A percentile compares a stretch with the other conserved stretches of the same genome.
Evolutionary conservation across 768 basidiomycete genomes (phyloP).

Genomic region (Lyophyllum atratum): DNA sequence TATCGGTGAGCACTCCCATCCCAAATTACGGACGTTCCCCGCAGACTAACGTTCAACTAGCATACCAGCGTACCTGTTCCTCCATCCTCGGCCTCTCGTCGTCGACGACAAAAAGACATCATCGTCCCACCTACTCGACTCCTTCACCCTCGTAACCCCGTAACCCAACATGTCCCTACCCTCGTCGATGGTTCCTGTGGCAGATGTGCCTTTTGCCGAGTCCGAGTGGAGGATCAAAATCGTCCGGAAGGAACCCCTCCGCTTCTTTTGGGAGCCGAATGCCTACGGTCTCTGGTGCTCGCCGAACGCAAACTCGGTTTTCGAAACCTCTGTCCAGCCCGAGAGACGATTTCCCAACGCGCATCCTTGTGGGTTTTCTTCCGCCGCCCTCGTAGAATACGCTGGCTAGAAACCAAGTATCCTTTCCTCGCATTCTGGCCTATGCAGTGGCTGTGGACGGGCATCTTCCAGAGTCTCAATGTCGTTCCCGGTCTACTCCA

Average conservation of each 20-base stretch:
- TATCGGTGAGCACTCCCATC: too few species aligned
- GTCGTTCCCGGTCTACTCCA: not conserved
- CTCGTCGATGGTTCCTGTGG: too few species aligned
- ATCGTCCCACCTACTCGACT: too few species aligned
- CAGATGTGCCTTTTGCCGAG: too few species aligned
- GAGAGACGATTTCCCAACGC: not conserved
- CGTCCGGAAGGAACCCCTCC: not conserved
- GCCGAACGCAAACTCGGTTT: not conserved
- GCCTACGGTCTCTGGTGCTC: constrained; percentile 4
- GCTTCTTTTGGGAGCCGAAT: not conserved
- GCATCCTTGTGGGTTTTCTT: not conserved
- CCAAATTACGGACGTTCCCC: too few species aligned
- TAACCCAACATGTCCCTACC: too few species aligned
- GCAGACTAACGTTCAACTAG: too few species aligned
- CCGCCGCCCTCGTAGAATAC: not conserved
- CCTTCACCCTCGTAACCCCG: too few species aligned
- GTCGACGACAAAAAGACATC: too few species aligned
- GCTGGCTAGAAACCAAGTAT: not conserved
- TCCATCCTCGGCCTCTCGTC: too few species aligned
- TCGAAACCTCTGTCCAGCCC: not conserved
- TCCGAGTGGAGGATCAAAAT: not conserved
- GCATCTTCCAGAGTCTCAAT: not conserved
- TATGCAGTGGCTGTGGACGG: not conserved
- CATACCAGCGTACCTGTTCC: too few species aligned
- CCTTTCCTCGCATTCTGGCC: constrained; percentile 11